A percentile compares a stretch with the other conserved stretches of the same genome.
phyloP scores from a whole-genome alignment of 805 yeast genomes.

The Kuraishia ogatae region DNA sequence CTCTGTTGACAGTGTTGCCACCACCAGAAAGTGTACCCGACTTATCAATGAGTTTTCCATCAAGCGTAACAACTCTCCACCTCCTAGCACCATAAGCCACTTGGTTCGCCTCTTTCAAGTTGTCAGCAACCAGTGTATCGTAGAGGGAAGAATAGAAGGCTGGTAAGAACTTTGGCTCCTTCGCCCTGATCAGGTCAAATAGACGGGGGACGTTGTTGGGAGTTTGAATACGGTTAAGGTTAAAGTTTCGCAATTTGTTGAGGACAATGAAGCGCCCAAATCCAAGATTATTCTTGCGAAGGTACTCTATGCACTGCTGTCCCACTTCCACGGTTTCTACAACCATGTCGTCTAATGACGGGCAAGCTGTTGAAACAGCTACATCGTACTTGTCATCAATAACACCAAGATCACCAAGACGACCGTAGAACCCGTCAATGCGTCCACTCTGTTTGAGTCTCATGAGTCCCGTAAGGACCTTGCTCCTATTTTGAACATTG shows the following conservation, averaged over 20 bases:
- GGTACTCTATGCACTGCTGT: slow-evolving; percentile 61
- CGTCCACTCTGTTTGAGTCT: slow-evolving; percentile 74
- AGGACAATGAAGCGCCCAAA: slow-evolving; percentile 82
- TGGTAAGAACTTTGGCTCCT: slow-evolving; percentile 60
- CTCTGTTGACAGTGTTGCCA: slow-evolving; percentile 61
- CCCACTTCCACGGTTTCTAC: slow-evolving; percentile 68
- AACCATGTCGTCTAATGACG: slow-evolving; percentile 85
- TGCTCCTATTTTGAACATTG: slow-evolving; percentile 56
- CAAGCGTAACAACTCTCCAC: slow-evolving; percentile 85
- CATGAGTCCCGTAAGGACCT: slow-evolving; percentile 60
- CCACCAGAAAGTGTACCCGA: slow-evolving; percentile 98
- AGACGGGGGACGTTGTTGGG: slow-evolving; percentile 75
- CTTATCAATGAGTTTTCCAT: slow-evolving; percentile 84
- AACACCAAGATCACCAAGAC: slow-evolving; percentile 87
- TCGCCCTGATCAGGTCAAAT: slow-evolving; percentile 72
- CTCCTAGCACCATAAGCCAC: slow-evolving; percentile 80
- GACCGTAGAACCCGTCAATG: slow-evolving; percentile 77
- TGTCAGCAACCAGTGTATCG: slow-evolving; percentile 81
- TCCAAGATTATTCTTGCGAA: slow-evolving; percentile 78
- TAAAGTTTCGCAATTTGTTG: slow-evolving; percentile 59
- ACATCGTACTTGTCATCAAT: slow-evolving; percentile 86
- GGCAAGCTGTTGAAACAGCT: slow-evolving; percentile 93
- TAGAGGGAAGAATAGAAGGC: slow-evolving; percentile 85
- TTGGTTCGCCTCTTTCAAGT: slow-evolving; percentile 69
- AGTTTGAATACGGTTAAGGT: slow-evolving; percentile 48